Evolutionary conservation across 2,329 filamentous ascomycete species (phyloP).

Genomic region (Penicillium sp.): DNA sequence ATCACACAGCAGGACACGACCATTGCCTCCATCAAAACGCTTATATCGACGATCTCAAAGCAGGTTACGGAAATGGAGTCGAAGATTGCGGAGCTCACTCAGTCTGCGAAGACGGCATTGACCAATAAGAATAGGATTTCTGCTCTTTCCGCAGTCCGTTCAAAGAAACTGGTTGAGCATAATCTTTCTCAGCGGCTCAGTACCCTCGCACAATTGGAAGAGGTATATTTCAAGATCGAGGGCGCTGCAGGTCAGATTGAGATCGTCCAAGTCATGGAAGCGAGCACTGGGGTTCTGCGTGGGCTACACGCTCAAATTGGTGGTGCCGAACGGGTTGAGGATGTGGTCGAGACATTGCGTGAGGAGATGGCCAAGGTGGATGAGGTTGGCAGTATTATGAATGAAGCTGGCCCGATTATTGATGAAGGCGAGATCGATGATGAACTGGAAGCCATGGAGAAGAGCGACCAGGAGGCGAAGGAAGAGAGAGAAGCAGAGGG

Average conservation of each 20-base stretch:
- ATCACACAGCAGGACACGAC: constrained; percentile 78
- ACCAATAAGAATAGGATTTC: constrained; percentile 69
- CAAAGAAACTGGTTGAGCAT: constrained; percentile 77
- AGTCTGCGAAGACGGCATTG: constrained; percentile 68
- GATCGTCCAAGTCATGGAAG: constrained; percentile 78
- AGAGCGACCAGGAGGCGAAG: constrained; percentile 51
- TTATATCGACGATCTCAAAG: constrained; percentile 65
- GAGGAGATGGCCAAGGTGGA: constrained; percentile 80
- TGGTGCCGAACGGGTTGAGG: constrained; percentile 71
- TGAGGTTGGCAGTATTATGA: constrained; percentile 75
- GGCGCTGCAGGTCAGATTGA: constrained; percentile 82
- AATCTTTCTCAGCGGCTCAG: constrained; percentile 70
- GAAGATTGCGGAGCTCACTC: constrained; percentile 51
- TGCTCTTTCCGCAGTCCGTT: constrained; percentile 75
- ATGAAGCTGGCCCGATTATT: constrained; percentile 60
- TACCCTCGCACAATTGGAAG: constrained; percentile 77
- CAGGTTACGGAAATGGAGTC: constrained; percentile 66
- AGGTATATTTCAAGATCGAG: constrained; percentile 78
- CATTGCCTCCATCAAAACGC: constrained; percentile 74
- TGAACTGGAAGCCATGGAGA: constrained; percentile 76
- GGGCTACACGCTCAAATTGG: constrained; percentile 75
- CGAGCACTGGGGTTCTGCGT: constrained; percentile 70
- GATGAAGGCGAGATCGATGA: constrained; percentile 86
- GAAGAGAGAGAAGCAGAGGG: constrained; percentile 52
- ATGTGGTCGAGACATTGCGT: constrained; percentile 70